phyloP scores from a whole-genome alignment of 352 stramenopile species.

The Sclerospora graminicola region DNA sequence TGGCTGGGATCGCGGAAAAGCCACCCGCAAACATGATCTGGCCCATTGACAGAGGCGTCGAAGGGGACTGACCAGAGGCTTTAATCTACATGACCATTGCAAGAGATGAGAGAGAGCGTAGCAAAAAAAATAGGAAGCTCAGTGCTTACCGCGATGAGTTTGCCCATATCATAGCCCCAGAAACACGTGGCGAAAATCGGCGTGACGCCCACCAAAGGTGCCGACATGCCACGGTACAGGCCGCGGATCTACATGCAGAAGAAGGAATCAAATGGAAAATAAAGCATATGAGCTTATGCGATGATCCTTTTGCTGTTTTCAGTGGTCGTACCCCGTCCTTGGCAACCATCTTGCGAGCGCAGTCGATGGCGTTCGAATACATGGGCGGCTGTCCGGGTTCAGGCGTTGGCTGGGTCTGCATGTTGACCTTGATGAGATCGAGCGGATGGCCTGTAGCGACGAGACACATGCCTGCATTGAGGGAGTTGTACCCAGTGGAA shows the following conservation, averaged over 20 bases:
- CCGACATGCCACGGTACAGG: slow-evolving; percentile 93
- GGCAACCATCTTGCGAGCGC: slow-evolving; percentile 87
- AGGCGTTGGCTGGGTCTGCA: slow-evolving; percentile 83
- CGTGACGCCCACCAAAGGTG: slow-evolving; percentile 89
- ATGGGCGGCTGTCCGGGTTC: slow-evolving; percentile 49
- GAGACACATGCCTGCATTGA: slow-evolving; percentile 68
- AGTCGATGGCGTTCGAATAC: slow-evolving; percentile 85
- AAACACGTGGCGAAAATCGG: slow-evolving; percentile 97
- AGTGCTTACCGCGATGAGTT: slow-evolving; percentile 76
- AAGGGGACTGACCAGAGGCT: slow-evolving; percentile 39
- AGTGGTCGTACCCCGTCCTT: slow-evolving; percentile 80
- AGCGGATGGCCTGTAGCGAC: slow-evolving; percentile 91
- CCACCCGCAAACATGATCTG: slow-evolving; percentile 87
- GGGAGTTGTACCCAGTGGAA: not conserved
- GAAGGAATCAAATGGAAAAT: slow-evolving; percentile 1
- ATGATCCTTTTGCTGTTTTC: not conserved
- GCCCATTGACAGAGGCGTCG: slow-evolving; percentile 55
- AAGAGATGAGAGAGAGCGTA: too few relatives aligned
- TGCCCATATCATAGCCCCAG: slow-evolving; percentile 96
- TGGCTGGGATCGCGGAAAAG: slow-evolving; percentile 85
- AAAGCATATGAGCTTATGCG: slow-evolving; percentile 2
- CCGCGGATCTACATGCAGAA: slow-evolving; percentile 37
- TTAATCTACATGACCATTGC: slow-evolving; percentile 42
- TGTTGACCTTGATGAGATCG: slow-evolving; percentile 94
- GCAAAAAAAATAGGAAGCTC: not conserved